Conservation (phyloP, 2,329 filamentous ascomycete species). For the Colletotrichum melonis region DNA sequence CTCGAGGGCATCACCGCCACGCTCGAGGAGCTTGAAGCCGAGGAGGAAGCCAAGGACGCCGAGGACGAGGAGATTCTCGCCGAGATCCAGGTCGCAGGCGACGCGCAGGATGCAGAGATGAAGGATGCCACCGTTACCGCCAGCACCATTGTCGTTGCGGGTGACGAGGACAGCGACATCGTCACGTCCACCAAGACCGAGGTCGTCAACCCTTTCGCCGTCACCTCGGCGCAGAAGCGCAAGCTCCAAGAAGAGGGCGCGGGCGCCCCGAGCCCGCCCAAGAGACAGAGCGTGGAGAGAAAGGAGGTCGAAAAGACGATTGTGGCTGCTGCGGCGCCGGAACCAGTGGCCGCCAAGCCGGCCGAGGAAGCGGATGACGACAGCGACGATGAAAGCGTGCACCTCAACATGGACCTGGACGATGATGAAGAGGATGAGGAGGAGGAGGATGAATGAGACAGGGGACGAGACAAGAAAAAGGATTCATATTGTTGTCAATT, state of each 20-base stretch:
- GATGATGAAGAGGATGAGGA: constrained; percentile 58
- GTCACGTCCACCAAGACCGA: constrained; percentile 43
- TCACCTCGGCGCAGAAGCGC: constrained; percentile 49
- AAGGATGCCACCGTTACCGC: background rate
- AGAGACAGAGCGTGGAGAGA: constrained; percentile 36
- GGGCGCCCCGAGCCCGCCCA: constrained; percentile 41
- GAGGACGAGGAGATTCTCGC: constrained; percentile 45
- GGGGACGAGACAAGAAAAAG: constrained; percentile 41
- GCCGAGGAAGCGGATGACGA: constrained; percentile 53
- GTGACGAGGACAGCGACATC: constrained; percentile 3
- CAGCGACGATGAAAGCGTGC: constrained; percentile 65
- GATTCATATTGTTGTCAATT: constrained; percentile 18
- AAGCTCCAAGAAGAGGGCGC: constrained; percentile 49
- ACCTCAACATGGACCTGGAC: constrained; percentile 70
- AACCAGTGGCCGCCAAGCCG: constrained; percentile 19
- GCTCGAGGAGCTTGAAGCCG: constrained; percentile 47
- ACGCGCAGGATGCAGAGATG: constrained; percentile 50
- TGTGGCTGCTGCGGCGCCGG: constrained; percentile 3
- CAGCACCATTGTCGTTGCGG: constrained; percentile 20
- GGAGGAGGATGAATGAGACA: constrained; percentile 41
- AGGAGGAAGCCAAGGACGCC: constrained; percentile 59
- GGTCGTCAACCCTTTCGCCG: constrained; percentile 27
- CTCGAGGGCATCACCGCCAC: constrained; percentile 28
- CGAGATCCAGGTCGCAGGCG: constrained; percentile 49
- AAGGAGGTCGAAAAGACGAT: constrained; percentile 12